Evolutionary conservation across 2,329 filamentous ascomycete genomes (phyloP).

Genomic region (Fusarium nygamai): DNA sequence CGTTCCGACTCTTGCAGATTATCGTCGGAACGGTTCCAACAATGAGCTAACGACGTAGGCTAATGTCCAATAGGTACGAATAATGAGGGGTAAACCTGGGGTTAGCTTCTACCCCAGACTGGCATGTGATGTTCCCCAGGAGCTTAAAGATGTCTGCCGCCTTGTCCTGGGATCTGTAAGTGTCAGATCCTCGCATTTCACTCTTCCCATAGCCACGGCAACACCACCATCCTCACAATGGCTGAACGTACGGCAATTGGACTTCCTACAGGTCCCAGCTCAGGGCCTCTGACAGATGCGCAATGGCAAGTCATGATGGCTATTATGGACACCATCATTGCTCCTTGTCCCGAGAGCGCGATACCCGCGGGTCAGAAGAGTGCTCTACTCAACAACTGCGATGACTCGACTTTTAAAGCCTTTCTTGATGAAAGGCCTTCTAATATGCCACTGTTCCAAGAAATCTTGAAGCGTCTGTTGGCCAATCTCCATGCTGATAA

Average conservation of each 20-base stretch:
- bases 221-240: neutral
- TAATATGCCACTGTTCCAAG: neutral
- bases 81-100: neutral
- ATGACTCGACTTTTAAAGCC: neutral
- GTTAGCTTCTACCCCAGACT: neutral
- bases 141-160: neutral
- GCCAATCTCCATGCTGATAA: neutral
- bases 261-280: neutral
- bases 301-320: neutral
- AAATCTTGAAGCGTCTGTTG: neutral
- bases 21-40: neutral
- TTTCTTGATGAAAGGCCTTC: neutral
- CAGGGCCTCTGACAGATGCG: neutral
- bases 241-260: neutral
- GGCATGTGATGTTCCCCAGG: neutral
- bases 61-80: neutral
- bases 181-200: too few species aligned
- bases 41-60: neutral
- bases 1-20: neutral
- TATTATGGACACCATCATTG: neutral
- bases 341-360: neutral
- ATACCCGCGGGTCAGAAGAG: neutral
- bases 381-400: neutral
- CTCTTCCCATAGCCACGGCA: fast-evolving
- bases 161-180: neutral